Evolutionary conservation across 2,329 filamentous ascomycete species (phyloP), one percentile per base, ranked within the genome.

Genomic region (Penicillium sp.): DNA sequence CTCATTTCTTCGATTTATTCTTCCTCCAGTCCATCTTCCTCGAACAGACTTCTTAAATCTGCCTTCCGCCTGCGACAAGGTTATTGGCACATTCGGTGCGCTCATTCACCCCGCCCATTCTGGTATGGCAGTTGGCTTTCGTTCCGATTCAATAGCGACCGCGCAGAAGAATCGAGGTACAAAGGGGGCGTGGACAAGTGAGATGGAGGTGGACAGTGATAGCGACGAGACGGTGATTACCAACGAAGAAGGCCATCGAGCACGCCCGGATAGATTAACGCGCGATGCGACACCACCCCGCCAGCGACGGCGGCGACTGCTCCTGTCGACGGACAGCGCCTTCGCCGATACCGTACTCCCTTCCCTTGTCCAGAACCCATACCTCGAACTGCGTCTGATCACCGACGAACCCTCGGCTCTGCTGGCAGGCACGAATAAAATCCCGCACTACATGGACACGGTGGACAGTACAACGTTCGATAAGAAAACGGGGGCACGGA

Each of bases 351-450:
- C 66, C 28, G 61, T 74, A 9, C 65, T 74, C 31, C 68, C 71
- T 0, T 70, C 65, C 5, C 61, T 74, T 18, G 63, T 72, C 22
- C 64, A 68, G 43, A 71, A 72, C 28, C 64, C 72, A 16, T 63
- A 68, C 30, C 63, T 75, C 50, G 73, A 75, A 48, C 60, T 75
- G 22, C 70, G 73, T 9, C 59, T 75, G 56, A 75, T 75, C 24
- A 73, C 71, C 9, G 70, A 74, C 48, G 71, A 74, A 49, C 63
- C 66, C 10, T 68, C 66, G 11, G 70, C 70, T 5, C 57, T 71
- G 24, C 65, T 71, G 43, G 67, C 69, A 14, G 69, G 69, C 14
- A 65, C 65, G 28, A 72, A 66, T 45, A 73, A 72, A 46, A 65
- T 73, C 16, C 66, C 67, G 0, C 71, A 71, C 50, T 74, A 74